Evolutionary conservation across 2,329 filamentous ascomycete species (phyloP).

Genomic region (Colletotrichum musae): DNA sequence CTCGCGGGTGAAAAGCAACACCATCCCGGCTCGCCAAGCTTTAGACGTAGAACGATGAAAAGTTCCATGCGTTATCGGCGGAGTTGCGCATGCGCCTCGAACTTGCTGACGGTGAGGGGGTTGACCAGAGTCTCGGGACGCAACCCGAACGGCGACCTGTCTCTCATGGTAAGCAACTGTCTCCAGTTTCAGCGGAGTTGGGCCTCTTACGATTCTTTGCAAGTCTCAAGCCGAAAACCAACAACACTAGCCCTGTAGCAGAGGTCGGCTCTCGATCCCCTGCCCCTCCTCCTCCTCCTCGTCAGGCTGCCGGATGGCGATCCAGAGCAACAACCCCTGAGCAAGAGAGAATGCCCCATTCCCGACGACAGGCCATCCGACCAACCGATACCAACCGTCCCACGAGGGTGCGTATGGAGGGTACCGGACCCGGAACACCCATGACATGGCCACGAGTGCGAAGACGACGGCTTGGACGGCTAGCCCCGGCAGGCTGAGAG

Average conservation of each 20-base stretch:
- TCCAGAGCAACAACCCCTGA: background rate
- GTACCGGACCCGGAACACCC: conserved; percentile 11
- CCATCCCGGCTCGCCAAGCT: conserved; percentile 10
- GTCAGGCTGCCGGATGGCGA: background rate
- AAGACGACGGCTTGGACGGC: conserved; percentile 7
- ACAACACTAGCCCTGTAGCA: background rate
- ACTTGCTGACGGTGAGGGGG: no score
- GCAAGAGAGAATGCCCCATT: background rate
- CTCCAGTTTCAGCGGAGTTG: no score
- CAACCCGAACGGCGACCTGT: no score
- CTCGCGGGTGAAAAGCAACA: background rate
- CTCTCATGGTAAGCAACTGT: no score
- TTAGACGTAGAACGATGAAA: background rate
- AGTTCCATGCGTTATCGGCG: conserved; percentile 5
- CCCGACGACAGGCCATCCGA: conserved; percentile 30
- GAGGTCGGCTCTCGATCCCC: background rate
- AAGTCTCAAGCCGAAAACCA: no score
- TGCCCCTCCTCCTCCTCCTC: background rate
- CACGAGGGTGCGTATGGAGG: conserved; percentile 10
- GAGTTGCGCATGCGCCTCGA: no score
- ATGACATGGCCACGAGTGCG: background rate
- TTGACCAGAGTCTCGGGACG: no score
- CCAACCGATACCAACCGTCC: conserved; percentile 23
- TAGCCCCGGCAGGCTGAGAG: conserved; percentile 8
- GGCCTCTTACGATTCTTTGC: no score